Conservation (phyloP, 1,139 yeast genomes). For the Williopsis jadinii region DNA sequence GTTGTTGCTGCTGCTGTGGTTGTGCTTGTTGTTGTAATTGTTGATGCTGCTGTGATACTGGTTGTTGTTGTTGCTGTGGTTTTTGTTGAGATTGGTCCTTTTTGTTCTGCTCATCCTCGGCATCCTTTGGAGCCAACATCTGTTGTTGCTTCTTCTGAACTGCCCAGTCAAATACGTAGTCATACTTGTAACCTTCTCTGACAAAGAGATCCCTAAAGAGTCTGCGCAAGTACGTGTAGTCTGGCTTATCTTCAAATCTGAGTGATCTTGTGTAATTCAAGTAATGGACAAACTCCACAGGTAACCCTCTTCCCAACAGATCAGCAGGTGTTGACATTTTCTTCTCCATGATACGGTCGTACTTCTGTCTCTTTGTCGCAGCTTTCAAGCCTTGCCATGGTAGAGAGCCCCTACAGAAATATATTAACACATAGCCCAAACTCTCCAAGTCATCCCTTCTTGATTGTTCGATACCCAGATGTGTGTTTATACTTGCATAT, state of each 20-base stretch:
- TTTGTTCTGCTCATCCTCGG: slow-evolving; percentile 5
- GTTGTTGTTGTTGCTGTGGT: slow-evolving; percentile 18
- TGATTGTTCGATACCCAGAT: slow-evolving; percentile 92
- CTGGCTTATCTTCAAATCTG: slow-evolving; percentile 95
- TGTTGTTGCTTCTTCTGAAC: slow-evolving; percentile 70
- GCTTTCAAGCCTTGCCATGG: slow-evolving; percentile 99
- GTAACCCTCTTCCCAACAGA: slow-evolving; percentile 84
- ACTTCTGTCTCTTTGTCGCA: slow-evolving; percentile 93
- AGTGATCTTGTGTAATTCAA: slow-evolving; percentile 84
- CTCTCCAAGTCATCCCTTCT: slow-evolving; percentile 96
- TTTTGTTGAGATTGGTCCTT: slow-evolving; percentile 9
- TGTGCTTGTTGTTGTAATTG: slow-evolving; percentile 2
- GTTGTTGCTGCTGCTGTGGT: slow-evolving; percentile 1
- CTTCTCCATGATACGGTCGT: slow-evolving; percentile 94
- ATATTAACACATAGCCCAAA: slow-evolving; percentile 89
- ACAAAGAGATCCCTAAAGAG: slow-evolving; percentile 84
- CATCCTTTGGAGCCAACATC: slow-evolving; percentile 31
- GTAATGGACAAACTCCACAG: slow-evolving; percentile 83
- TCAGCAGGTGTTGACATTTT: slow-evolving; percentile 92
- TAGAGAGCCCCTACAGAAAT: slow-evolving; percentile 89
- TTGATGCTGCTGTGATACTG: slow-evolving; percentile 2
- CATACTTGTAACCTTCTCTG: slow-evolving; percentile 86
- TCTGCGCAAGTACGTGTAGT: slow-evolving; percentile 82
- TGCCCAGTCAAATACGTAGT: slow-evolving; percentile 96
- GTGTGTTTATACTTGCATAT: slow-evolving; percentile 93